phyloP scores from a whole-genome alignment of 2,329 filamentous ascomycete genomes.

The Gnomoniopsis smithogilvyi region DNA sequence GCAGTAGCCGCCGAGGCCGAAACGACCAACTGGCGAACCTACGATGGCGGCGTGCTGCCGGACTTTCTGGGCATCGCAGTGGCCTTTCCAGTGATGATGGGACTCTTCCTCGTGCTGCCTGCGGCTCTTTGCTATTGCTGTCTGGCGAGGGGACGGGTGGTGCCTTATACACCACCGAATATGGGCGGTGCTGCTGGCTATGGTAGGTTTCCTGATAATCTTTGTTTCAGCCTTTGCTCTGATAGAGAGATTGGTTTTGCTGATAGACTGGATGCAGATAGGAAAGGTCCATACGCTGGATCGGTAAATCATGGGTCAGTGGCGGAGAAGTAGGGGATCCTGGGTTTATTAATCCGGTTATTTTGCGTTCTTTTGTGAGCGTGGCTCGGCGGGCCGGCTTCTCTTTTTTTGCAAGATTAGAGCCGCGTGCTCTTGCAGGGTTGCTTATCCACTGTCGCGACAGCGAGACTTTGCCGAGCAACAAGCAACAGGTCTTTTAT shows the following conservation, averaged over 20 bases:
- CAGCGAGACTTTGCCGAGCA: too few species aligned
- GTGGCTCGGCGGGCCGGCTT: neutral
- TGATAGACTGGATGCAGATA: constrained; percentile 1
- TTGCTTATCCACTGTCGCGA: too few species aligned
- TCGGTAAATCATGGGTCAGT: neutral
- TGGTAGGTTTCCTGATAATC: neutral
- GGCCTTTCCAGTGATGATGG: constrained; percentile 11
- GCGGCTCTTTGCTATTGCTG: constrained; percentile 8
- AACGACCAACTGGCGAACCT: constrained; percentile 15
- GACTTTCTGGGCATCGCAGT: constrained; percentile 4
- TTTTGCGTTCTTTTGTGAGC: neutral
- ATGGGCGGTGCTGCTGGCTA: neutral
- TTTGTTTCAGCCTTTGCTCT: neutral
- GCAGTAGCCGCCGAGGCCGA: constrained; percentile 12
- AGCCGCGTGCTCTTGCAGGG: too few species aligned
- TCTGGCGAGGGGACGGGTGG: constrained; percentile 7
- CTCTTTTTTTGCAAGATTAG: neutral
- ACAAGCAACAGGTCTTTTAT: too few species aligned
- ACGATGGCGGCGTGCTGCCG: constrained; percentile 5
- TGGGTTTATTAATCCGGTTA: neutral
- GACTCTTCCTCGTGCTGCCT: constrained; percentile 11
- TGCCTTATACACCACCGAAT: constrained; percentile 12
- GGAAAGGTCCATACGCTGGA: neutral
- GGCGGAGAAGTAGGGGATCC: constrained; percentile 1
- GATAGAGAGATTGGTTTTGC: neutral